phyloP scores from a whole-genome alignment of 495 filamentous ascomycete species.

The Hypoxylon fragiforme region DNA sequence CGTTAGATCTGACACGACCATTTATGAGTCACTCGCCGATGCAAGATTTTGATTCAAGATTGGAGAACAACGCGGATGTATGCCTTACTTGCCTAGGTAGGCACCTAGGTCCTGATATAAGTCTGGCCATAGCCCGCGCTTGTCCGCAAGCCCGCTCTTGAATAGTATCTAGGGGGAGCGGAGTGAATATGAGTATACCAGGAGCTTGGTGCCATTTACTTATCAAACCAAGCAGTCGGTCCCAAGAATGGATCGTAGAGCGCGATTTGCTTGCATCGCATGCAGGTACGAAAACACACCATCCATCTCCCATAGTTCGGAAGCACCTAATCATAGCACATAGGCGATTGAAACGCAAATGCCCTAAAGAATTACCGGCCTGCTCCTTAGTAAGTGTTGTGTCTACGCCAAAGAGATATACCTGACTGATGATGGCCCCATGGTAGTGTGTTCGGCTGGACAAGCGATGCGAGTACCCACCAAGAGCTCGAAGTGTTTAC shows the following conservation, averaged over 20 bases:
- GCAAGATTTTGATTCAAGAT: neutral
- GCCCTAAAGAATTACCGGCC: conserved; percentile 46
- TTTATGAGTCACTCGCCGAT: neutral
- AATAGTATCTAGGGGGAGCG: neutral
- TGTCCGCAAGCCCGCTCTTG: conserved; percentile 16
- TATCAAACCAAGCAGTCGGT: neutral
- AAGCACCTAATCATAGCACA: neutral
- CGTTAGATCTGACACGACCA: no score
- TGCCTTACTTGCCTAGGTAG: no score
- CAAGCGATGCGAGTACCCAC: conserved; percentile 43
- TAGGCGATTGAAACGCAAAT: conserved; percentile 47
- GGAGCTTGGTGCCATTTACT: no score
- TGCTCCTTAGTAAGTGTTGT: conserved; percentile 43
- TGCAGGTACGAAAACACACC: conserved; percentile 15
- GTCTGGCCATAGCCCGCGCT: neutral
- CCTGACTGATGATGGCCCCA: conserved; percentile 23
- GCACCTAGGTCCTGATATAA: no score
- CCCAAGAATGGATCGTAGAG: conserved; percentile 16
- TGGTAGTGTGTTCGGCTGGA: conserved; percentile 44
- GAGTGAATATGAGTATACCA: no score
- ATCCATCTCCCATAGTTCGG: neutral
- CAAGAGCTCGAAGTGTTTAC: conserved; percentile 23
- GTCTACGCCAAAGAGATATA: conserved; percentile 31
- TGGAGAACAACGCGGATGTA: no score
- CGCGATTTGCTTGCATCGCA: conserved; percentile 24